Evolutionary conservation across 2,329 filamentous ascomycete genomes (phyloP), one percentile per base, ranked within the genome.

Genomic region (Aspergillus fischeri): DNA sequence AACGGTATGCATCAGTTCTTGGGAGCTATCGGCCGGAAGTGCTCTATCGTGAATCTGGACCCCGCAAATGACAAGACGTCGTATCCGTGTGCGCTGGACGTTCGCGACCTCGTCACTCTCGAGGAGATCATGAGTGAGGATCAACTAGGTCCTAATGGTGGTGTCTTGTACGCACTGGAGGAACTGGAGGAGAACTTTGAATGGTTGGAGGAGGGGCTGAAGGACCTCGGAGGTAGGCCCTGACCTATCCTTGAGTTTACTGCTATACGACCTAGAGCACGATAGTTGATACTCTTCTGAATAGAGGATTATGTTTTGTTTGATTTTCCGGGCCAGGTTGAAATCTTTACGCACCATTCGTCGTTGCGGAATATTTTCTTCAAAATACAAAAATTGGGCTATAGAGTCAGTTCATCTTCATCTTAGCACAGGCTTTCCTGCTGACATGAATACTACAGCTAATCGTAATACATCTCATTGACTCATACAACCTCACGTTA

Each of bases 1-100:
- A 91, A 97, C 86, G 94, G 94, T 71, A 96, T 99, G 90, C 91
- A 97, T 71, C 94, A 99, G 78, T 99, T 99, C 78, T 89, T 97
- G 82, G 88, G 88, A 63, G 93, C 94, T 62, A 96, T 99, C 72
- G 92, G 92, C 59, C 89, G 94, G 56, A 92, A 95, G 75, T 96
- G 91, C 79, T 95, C 91, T 17, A 87, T 97, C 41, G 91, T 97
- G 58, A 99, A 99, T 73, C 87, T 99, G 63, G 94, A 99, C 76
- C 94, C 94, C 27, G 94, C 94, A 54, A 99, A 99, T 80, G 93
- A 97, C 70, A 87, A 88, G 59, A 94, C 92, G 1, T 90, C 86
- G 60, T 99, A 97, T 74, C 87, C 89, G 21, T 91, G 88, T 67
- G 92, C 92, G 4, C 83, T 99, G 64, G 94, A 99, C 70, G 93